Base-by-base conservation (phyloP, 2,329 filamentous ascomycete genomes). In the Aurifilum marmelostoma region DNA sequence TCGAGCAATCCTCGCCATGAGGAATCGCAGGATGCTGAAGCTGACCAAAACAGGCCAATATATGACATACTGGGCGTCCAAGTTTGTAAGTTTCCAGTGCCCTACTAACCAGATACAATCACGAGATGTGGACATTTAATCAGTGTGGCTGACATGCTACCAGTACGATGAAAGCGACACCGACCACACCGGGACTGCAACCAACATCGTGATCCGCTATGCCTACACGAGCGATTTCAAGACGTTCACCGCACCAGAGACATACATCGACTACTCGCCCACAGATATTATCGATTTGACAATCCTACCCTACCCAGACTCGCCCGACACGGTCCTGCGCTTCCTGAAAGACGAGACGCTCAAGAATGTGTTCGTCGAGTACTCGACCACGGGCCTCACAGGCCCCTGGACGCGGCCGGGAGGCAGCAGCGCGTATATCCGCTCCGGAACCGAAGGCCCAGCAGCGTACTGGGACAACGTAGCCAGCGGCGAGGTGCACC, bases 261-360 rank as follows among this genome's bases (percentile, higher is more conserved):
- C 84, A 8, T 85, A 85, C 72, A 82, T 87, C 74, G 80, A 85
- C 75, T 78, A 81, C 58, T 75, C 79, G 1, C 81, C 82, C 0
- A 84, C 80, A 64, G 79, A 83, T 68, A 79, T 85, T 65, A 87
- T 87, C 73, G 85, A 87, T 72, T 78, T 89, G n/a, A 85, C 87
- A 72, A 84, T 90, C 75, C 78, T 87, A 3, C 77, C 81, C 1
- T 75, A 85, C 1, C 80, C 81, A 18, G 76, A 77, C 62, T 73
- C 72, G 67, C 58, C 64, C 41, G 67, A 54, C 58, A 78, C 78
- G n/a, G 87, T 83, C 64, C 78, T 84, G 7, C 82, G 85, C 59
- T 88, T 87, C 76, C 78, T 87, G 76, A 87, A 87, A 72, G 84
- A 87, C 75, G 85, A 88, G 74, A 80, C 81, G 0, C 80, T 77